These are phyloP conservation scores for Cicer cuneatum DNA, from an alignment of 306 rosid genomes.

Conservation along the genomic window DNA sequence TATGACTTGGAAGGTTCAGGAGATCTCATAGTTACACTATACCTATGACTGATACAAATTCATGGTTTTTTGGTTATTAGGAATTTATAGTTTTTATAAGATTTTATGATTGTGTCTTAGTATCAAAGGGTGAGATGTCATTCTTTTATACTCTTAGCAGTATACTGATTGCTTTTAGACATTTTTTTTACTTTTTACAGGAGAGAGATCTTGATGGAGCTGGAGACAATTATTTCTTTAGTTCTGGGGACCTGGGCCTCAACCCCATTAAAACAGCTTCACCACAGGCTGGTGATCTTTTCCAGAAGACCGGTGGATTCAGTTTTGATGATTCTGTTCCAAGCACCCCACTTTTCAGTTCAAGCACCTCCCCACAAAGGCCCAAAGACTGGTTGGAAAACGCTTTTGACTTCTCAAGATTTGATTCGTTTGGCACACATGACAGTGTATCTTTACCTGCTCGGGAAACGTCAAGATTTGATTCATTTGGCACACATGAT, in stretches of 20 bases:
- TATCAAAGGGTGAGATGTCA: constrained; percentile 25
- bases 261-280: constrained; percentile 82
- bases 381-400: constrained; percentile 69
- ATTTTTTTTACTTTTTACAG: constrained; percentile 46
- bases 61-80: constrained; percentile 35
- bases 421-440: constrained; percentile 74
- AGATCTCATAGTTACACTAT: constrained; percentile 11
- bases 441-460: constrained; percentile 68
- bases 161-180: constrained; percentile 39
- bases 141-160: not conserved
- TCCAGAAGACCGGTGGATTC: constrained; percentile 71
- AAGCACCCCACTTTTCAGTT: constrained; percentile 84
- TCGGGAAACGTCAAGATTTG: constrained; percentile 73
- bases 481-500: constrained; percentile 76
- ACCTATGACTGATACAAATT: constrained; percentile 29
- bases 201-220: constrained; percentile 63
- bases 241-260: constrained; percentile 78
- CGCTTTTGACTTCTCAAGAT: constrained; percentile 82
- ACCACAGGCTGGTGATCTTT: constrained; percentile 52
- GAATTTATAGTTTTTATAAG: constrained; percentile 24
- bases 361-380: constrained; percentile 66
- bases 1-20: constrained; percentile 21
- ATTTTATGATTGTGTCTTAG: constrained; percentile 35
- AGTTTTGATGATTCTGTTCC: constrained; percentile 94
- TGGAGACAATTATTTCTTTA: constrained; percentile 72